These are phyloP conservation scores for Coniosporium apollinis DNA, from an alignment of 495 filamentous ascomycete genomes.

Conservation along the genomic window DNA sequence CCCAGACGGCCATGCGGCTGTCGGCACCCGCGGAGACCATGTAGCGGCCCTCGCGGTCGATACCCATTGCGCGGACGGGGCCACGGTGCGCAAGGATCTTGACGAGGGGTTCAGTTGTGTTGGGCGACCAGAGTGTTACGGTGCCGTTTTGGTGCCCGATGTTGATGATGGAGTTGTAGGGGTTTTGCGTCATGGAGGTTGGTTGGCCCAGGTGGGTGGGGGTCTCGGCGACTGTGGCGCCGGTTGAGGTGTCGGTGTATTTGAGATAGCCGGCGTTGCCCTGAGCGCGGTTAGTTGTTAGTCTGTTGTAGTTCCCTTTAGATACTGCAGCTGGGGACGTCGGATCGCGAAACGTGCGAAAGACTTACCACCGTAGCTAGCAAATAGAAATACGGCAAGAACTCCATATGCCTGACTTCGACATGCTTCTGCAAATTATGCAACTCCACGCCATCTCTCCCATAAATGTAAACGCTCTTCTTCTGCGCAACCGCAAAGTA, in stretches of 20 bases:
- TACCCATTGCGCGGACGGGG: conserved; percentile 70
- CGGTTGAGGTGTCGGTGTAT: conserved; percentile 91
- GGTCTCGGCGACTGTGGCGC: conserved; percentile 65
- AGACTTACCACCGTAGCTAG: conserved; percentile 61
- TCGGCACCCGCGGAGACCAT: conserved; percentile 93
- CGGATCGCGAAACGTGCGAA: conserved; percentile 10
- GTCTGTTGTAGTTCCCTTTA: too few relatives aligned
- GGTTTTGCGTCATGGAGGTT: conserved; percentile 72
- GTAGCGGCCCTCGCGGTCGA: conserved; percentile 82
- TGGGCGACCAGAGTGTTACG: conserved; percentile 93
- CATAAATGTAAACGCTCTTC: conserved; percentile 93
- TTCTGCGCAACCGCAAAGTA: conserved; percentile 97
- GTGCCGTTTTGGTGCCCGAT: conserved; percentile 87
- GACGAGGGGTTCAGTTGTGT: conserved; percentile 66
- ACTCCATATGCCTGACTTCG: conserved; percentile 90
- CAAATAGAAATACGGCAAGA: conserved; percentile 90
- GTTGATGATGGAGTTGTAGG: conserved; percentile 78
- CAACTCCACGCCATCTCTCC: conserved; percentile 70
- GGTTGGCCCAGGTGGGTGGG: conserved; percentile 71
- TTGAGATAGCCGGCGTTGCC: conserved; percentile 73
- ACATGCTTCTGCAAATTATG: conserved; percentile 80
- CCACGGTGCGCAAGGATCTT: conserved; percentile 91
- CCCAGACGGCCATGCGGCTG: conserved; percentile 85
- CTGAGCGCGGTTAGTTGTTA: too few relatives aligned
- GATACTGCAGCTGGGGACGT: too few relatives aligned